Evolutionary conservation across 1,284 basidiomycete species (phyloP).

Genomic region (Ganoderma leucocontextum): DNA sequence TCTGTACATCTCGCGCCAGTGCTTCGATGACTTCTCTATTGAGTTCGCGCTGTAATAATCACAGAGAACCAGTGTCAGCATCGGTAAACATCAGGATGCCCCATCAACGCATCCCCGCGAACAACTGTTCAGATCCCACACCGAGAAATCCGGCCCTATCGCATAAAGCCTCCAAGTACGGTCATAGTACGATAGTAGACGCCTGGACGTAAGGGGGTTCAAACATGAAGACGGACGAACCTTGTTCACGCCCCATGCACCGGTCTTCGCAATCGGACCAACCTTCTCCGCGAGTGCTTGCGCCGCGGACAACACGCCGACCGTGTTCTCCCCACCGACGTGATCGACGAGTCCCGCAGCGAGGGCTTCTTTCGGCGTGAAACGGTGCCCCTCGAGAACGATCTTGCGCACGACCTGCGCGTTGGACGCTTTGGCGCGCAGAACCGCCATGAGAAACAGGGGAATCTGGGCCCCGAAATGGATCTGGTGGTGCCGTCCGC

Average conservation of each 20-base stretch:
- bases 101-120: background rate
- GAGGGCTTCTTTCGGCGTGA: slow-evolving; percentile 79
- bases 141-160: background rate
- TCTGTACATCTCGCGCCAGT: slow-evolving; percentile 38
- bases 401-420: slow-evolving; percentile 76
- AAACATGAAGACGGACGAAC: slow-evolving; percentile 31
- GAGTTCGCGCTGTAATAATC: slow-evolving; percentile 47
- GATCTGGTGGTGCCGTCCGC: slow-evolving; percentile 53
- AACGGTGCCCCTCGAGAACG: slow-evolving; percentile 85
- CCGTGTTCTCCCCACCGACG: slow-evolving; percentile 62
- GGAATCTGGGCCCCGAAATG: slow-evolving; percentile 87
- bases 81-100: background rate
- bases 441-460: slow-evolving; percentile 71
- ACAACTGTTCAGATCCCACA: slow-evolving; percentile 1
- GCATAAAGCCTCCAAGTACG: background rate
- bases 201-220: background rate
- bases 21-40: slow-evolving; percentile 48
- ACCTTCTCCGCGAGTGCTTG: slow-evolving; percentile 63
- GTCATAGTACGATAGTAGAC: background rate
- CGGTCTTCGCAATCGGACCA: slow-evolving; percentile 55
- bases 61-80: background rate
- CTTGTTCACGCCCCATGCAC: slow-evolving; percentile 77
- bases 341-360: slow-evolving; percentile 78
- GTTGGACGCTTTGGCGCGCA: slow-evolving; percentile 73
- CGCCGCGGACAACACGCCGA: slow-evolving; percentile 68